Evolutionary conservation across 2,329 filamentous ascomycete genomes (phyloP).

Genomic region (Pestalotiopsis fici): DNA sequence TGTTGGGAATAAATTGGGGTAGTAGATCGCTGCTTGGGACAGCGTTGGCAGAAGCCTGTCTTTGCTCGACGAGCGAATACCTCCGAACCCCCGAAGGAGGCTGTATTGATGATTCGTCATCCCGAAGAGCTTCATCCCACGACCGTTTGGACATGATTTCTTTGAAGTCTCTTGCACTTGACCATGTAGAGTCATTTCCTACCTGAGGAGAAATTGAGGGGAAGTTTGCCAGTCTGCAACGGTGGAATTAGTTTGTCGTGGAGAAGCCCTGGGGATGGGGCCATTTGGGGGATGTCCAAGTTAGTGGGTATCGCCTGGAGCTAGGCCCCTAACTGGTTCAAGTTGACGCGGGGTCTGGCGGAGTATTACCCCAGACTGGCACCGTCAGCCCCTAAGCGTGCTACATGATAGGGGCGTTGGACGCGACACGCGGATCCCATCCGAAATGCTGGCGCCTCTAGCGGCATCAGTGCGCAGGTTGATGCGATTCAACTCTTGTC

Average conservation of each 20-base stretch:
- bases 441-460: neutral
- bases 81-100: neutral
- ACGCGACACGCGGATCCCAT: neutral
- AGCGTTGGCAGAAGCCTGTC: neutral
- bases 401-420: neutral
- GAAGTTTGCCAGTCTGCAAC: neutral
- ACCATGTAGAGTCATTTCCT: neutral
- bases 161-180: neutral
- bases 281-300: neutral
- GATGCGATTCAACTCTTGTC: neutral
- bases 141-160: constrained; percentile 13
- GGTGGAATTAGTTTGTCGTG: neutral
- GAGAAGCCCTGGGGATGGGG: neutral
- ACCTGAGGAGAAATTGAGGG: neutral
- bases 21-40: neutral
- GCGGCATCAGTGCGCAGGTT: neutral
- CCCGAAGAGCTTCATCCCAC: constrained; percentile 11
- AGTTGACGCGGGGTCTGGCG: neutral
- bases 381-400: neutral
- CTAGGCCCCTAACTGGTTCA: neutral
- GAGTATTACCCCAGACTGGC: neutral
- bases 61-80: neutral
- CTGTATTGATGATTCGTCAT: neutral
- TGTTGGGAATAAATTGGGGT: constrained; percentile 12
- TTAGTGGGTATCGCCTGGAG: neutral